Conservation (phyloP, 1,139 yeast genomes). For the Candida neerlandica region DNA sequence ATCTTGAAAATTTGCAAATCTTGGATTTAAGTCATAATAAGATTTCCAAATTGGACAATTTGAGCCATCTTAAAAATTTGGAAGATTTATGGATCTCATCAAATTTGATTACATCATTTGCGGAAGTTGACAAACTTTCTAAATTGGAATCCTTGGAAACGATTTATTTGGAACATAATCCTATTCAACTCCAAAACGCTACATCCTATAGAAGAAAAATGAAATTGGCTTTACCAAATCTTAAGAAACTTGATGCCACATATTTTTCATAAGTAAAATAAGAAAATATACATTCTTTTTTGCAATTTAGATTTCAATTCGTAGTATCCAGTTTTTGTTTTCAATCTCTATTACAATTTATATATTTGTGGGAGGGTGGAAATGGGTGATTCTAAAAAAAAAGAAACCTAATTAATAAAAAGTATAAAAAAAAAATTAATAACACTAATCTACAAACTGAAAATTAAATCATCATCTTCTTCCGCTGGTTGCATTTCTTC, state of each 20-base stretch:
- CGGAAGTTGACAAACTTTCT: conserved; percentile 66
- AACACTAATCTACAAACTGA: conserved; percentile 1
- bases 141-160: conserved; percentile 71
- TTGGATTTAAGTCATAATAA: conserved; percentile 82
- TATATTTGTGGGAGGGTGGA: background rate
- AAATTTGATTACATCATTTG: conserved; percentile 68
- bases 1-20: conserved; percentile 65
- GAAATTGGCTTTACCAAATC: conserved; percentile 66
- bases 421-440: background rate
- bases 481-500: conserved; percentile 4
- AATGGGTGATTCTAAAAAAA: background rate
- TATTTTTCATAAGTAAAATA: conserved; percentile 29
- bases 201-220: conserved; percentile 87
- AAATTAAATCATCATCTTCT: conserved; percentile 6
- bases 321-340: background rate
- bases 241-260: conserved; percentile 90
- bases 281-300: background rate
- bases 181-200: conserved; percentile 70
- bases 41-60: conserved; percentile 60
- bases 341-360: conserved; percentile 1
- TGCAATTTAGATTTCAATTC: background rate
- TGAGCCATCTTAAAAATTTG: conserved; percentile 64
- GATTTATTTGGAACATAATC: conserved; percentile 95
- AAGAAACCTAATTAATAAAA: background rate
- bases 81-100: conserved; percentile 95